Conservation (phyloP, 108 stramenopile species). For the Halocafeteria seosinensis region DNA sequence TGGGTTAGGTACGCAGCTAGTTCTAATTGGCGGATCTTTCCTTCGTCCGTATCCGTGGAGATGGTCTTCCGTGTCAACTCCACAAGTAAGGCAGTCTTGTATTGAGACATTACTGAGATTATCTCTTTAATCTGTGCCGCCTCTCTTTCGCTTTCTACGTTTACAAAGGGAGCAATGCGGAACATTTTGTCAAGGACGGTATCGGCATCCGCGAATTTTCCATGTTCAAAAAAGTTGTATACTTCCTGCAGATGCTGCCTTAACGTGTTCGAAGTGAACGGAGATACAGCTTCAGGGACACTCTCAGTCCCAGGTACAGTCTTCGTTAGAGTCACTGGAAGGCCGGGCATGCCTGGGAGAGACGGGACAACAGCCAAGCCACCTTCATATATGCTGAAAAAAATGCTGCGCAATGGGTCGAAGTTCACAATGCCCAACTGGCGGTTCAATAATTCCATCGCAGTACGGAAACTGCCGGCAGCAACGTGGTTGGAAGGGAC, state of each 20-base stretch:
- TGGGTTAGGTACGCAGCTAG: slow-evolving; percentile 98
- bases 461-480: slow-evolving; percentile 76
- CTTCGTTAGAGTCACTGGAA: slow-evolving; percentile 53
- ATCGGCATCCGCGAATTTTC: slow-evolving; percentile 76
- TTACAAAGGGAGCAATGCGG: slow-evolving; percentile 61
- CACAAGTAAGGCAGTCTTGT: slow-evolving; percentile 84
- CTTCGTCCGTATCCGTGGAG: slow-evolving; percentile 26
- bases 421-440: slow-evolving; percentile 91
- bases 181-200: slow-evolving; percentile 55
- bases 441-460: slow-evolving; percentile 82
- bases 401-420: slow-evolving; percentile 46
- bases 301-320: slow-evolving; percentile 46
- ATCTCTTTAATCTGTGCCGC: slow-evolving; percentile 78
- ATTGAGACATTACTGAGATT: slow-evolving; percentile 73
- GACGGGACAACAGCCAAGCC: slow-evolving; percentile 64
- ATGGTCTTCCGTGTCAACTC: slow-evolving; percentile 45
- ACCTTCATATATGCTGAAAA: slow-evolving; percentile 59
- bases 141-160: slow-evolving; percentile 56
- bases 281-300: slow-evolving; percentile 40
- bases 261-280: slow-evolving; percentile 52
- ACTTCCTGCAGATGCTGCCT: no score
- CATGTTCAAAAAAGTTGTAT: slow-evolving; percentile 75
- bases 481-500: slow-evolving; percentile 94
- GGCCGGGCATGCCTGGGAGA: slow-evolving; percentile 17
- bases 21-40: slow-evolving; percentile 72